Evolutionary conservation across 2,329 filamentous ascomycete species (phyloP).

Genomic region (Tolypocladium ovalisporum): DNA sequence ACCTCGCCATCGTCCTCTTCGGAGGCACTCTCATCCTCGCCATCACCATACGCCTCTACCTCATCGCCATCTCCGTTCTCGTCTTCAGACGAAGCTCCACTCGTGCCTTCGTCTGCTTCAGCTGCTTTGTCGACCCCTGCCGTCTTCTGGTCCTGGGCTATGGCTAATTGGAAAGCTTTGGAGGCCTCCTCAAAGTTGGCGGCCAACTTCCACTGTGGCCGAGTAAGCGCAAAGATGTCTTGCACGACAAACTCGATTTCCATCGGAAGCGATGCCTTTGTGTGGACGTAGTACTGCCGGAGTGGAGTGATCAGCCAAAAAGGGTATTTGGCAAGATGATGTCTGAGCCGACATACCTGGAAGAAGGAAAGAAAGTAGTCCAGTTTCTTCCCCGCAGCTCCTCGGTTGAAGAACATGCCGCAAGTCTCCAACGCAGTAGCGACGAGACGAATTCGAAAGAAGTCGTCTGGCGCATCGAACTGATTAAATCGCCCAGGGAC

Average conservation of each 20-base stretch:
- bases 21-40: constrained; percentile 48
- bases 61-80: constrained; percentile 59
- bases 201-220: constrained; percentile 88
- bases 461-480: constrained; percentile 85
- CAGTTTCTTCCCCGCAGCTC: constrained; percentile 88
- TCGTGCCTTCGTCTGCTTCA: constrained; percentile 64
- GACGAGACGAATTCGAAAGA: constrained; percentile 85
- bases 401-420: constrained; percentile 90
- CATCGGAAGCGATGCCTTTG: constrained; percentile 85
- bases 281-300: constrained; percentile 78
- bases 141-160: constrained; percentile 79
- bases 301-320: neutral
- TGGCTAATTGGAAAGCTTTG: constrained; percentile 74
- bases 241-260: constrained; percentile 95
- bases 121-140: constrained; percentile 56
- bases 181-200: constrained; percentile 73
- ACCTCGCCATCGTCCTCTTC: constrained; percentile 51
- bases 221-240: constrained; percentile 74
- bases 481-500: constrained; percentile 65
- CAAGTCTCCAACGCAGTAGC: constrained; percentile 89
- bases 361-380: constrained; percentile 97
- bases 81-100: constrained; percentile 65
- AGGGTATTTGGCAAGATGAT: neutral
- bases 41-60: constrained; percentile 48
- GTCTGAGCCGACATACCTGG: constrained; percentile 40